Evolutionary conservation across 306 rosid genomes (phyloP), one percentile per base, ranked within the genome.

Genomic region (Biancaea sappan): DNA sequence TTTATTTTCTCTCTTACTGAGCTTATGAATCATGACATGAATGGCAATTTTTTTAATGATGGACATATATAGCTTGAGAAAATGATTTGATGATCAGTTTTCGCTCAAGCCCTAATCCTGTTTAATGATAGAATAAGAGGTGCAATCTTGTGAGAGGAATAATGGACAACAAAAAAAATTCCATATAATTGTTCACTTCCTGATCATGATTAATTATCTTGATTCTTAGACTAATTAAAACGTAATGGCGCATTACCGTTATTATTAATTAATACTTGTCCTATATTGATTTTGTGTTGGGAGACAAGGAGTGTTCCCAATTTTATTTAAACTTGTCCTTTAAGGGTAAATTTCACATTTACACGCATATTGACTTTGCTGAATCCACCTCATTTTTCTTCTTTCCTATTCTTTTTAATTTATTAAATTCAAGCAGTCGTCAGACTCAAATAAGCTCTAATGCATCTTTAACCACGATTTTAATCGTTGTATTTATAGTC

Each of bases 211-310:
- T n/a, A 19, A 16, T n/a, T 16, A 32, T 60, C 16, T 34, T 1
- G 44, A 60, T 60, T n/a, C 44, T 60, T 3, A 9, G 22, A 22
- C 46, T 32, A 9, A 22, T 28, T 32, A 9, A 32, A 34, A n/a
- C 25, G 28, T 18, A 34, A 60, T 60, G 66, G 66, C 66, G 66
- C 46, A 60, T 60, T 60, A 60, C 46, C 66, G 46, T 60, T n/a
- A 60, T 60, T 34, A 37, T 34, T 32, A 59, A 59, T 59, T 19
- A n/a, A 15, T n/a, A 59, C 13, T 8, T 59, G 25, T 29, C 25
- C 34, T 16, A 9, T 18, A 18, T 5, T 11, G 66, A 34, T 60
- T 40, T 34, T 34, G 41, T 43, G 48, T n/a, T 18, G 43, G 44
- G 46, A 3, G 66, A 34, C 43, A 60, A 34, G 66, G 46, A 21